These are phyloP conservation scores for Rutstroemia sp. DNA, from an alignment of 2,329 filamentous ascomycete species.

Conservation along the genomic window DNA sequence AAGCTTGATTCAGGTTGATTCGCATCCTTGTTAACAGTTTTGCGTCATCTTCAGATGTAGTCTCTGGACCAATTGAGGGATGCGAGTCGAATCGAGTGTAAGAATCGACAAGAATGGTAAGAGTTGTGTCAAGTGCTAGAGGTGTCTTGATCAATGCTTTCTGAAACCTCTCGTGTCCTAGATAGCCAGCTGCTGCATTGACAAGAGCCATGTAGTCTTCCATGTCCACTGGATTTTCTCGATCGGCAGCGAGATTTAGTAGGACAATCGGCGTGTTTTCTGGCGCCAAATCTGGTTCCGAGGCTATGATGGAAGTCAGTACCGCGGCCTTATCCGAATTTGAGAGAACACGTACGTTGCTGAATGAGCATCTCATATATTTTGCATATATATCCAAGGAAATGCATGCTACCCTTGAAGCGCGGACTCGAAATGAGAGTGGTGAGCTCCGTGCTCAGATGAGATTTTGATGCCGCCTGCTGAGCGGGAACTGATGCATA, in stretches of 20 bases:
- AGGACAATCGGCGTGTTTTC: constrained; percentile 44
- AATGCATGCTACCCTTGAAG: constrained; percentile 34
- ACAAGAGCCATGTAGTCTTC: constrained; percentile 48
- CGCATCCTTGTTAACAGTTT: constrained; percentile 44
- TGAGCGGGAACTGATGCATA: constrained; percentile 42
- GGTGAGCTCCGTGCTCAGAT: constrained; percentile 43
- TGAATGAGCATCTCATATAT: constrained; percentile 45
- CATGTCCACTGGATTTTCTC: constrained; percentile 37
- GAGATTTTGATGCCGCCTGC: constrained; percentile 43
- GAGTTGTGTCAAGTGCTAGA: constrained; percentile 34
- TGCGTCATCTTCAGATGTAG: constrained; percentile 34
- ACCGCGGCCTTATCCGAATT: neutral
- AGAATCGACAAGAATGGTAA: constrained; percentile 41
- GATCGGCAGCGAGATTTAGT: constrained; percentile 40
- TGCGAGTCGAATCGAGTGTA: constrained; percentile 36
- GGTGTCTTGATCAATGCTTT: constrained; percentile 34
- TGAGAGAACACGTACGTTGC: constrained; percentile 34
- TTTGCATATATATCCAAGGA: constrained; percentile 48
- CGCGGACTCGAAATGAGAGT: constrained; percentile 41
- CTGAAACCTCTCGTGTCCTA: constrained; percentile 47
- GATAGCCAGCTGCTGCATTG: constrained; percentile 47
- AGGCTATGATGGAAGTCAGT: constrained; percentile 16
- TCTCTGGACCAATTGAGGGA: constrained; percentile 17
- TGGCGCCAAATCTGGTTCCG: constrained; percentile 23
- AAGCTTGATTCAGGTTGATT: constrained; percentile 41